phyloP scores from a whole-genome alignment of 169 alveolate genomes.

The Babesia ovis region DNA sequence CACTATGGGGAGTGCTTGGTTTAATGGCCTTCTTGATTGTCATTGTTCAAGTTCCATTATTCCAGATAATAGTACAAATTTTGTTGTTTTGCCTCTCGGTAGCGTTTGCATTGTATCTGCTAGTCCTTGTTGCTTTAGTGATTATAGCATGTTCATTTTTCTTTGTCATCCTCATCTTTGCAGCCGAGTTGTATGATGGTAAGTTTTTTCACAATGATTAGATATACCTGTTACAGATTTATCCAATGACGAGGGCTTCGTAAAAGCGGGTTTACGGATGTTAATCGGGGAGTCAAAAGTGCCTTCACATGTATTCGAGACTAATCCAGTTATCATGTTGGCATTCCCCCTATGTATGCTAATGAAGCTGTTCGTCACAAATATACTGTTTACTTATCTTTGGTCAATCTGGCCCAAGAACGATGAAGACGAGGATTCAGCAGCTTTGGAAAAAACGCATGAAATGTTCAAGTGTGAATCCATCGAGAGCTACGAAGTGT shows the following conservation, averaged over 20 bases:
- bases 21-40: not conserved
- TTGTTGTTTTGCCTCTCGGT: not conserved
- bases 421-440: slow-evolving; percentile 14
- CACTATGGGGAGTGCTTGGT: slow-evolving; percentile 8
- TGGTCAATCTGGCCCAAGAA: slow-evolving; percentile 71
- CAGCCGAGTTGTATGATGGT: slow-evolving; percentile 47
- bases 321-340: slow-evolving; percentile 17
- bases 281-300: slow-evolving; percentile 23
- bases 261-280: slow-evolving; percentile 16
- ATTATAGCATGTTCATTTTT: slow-evolving; percentile 4
- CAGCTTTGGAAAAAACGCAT: slow-evolving; percentile 6
- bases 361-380: slow-evolving; percentile 30
- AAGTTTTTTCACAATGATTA: not conserved
- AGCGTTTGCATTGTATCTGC: slow-evolving; percentile 8
- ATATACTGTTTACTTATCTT: slow-evolving; percentile 29
- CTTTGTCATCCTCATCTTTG: slow-evolving; percentile 37
- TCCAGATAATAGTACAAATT: not conserved
- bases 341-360: slow-evolving; percentile 38
- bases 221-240: slow-evolving; percentile 8
- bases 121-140: slow-evolving; percentile 3
- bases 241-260: slow-evolving; percentile 22
- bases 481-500: not conserved
- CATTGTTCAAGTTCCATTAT: not conserved
- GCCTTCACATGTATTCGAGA: slow-evolving; percentile 29
- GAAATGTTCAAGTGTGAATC: slow-evolving; percentile 39